Evolutionary conservation across 192 early-diverging fungal species (phyloP), one percentile per base, ranked within the genome.

Genomic region (Linderina pennispora): DNA sequence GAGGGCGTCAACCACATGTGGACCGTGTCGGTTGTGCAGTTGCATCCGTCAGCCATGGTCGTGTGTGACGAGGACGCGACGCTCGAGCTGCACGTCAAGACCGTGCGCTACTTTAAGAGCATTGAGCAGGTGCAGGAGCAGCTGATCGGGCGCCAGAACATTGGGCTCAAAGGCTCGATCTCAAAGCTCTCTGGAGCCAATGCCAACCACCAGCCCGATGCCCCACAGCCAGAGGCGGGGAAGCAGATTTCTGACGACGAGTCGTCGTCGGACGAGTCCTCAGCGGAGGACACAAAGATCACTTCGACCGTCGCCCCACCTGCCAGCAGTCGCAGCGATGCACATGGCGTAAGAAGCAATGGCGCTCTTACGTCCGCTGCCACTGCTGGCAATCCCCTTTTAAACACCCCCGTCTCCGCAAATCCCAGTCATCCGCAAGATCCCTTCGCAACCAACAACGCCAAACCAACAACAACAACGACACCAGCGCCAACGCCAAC

Each of bases 51-150:
- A 31, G 83, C 83, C 26, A 79, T 91, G 79, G 77, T 91, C 65
- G 86, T 88, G 31, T 91, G 89, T 50, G 89, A 91, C 66, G 89
- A 91, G 62, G 89, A 91, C 43, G 87, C 89, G 16, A 89, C 87
- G 1, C 62, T 91, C 40, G 89, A 91, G 69, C 76, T 91, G 39
- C 87, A 91, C 43, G 89, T 91, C 43, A 86, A 91, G 74, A 91
- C 89, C 23, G 89, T 91, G 40, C 81, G 81, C 58, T 91, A 91
- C 61, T 91, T 91, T 65, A 89, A 87, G 71, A 84, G 80, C 32
- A 91, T 91, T 33, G 89, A 91, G 54, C 80, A 87, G 70, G 89
- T 89, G 7, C 86, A 89, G 36, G 69, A 82, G 48, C 76, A 81
- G 50, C 70, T 88, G 48, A 82, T 88, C 53, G 86, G 86, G 23